Percentiles rank a stretch among this genome's conserved stretches.
These are phyloP conservation scores for Jimgerdemannia flammicorona DNA, from an alignment of 192 early-diverging fungal genomes.

Conservation along the genomic window DNA sequence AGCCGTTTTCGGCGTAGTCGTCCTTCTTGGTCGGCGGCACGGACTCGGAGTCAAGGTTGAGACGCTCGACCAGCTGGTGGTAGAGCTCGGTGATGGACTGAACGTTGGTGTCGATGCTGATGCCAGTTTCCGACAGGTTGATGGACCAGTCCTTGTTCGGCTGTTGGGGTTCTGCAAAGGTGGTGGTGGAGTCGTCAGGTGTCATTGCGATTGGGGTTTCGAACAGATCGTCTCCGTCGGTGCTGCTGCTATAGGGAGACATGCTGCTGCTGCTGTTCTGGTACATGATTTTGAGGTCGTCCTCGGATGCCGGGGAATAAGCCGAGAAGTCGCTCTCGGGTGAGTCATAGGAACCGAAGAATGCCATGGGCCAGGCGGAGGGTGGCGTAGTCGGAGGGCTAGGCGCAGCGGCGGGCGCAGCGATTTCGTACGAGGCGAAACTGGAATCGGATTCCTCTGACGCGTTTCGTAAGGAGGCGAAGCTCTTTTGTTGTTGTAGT, in stretches of 20 bases:
- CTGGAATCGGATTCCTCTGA: not conserved
- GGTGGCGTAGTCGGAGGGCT: not conserved
- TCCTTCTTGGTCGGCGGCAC: not conserved
- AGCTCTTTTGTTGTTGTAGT: not conserved
- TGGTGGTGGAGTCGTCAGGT: not conserved
- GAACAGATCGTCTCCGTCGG: not conserved
- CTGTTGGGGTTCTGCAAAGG: not conserved
- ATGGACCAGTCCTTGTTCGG: not conserved
- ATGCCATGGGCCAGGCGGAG: not conserved
- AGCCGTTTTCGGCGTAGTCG: not conserved
- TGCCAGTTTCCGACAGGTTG: not conserved
- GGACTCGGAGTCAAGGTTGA: not conserved
- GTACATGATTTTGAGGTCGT: not conserved
- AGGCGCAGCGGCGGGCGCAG: not conserved
- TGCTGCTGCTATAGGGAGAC: not conserved
- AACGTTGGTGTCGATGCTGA: not conserved
- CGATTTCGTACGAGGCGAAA: not conserved
- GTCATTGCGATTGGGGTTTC: not conserved
- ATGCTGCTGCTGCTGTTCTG: not conserved
- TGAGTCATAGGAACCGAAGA: not conserved
- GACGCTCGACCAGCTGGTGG: not conserved
- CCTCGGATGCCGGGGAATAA: not conserved
- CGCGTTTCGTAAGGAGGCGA: not conserved
- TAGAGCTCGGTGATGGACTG: not conserved
- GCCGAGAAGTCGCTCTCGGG: not conserved